Evolutionary conservation across 2,329 filamentous ascomycete species (phyloP).

Genomic region (Geosmithia putterillii): DNA sequence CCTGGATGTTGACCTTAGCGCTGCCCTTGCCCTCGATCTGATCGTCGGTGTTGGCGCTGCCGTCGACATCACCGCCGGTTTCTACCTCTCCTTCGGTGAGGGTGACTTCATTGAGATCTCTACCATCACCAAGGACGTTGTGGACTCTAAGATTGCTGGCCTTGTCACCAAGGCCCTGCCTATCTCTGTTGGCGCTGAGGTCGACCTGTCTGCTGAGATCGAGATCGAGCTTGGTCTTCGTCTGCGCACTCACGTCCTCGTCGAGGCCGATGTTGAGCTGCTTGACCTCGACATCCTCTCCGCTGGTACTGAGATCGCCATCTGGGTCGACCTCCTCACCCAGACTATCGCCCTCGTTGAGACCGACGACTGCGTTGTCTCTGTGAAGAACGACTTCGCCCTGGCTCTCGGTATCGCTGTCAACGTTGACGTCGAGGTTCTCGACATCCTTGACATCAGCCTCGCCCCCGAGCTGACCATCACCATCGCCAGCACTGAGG

Average conservation of each 20-base stretch:
- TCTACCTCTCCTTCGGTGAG: conserved; percentile 36
- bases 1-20: conserved; percentile 28
- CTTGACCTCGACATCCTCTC: conserved; percentile 16
- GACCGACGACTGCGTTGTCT: conserved; percentile 21
- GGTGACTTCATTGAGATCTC: conserved; percentile 25
- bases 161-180: conserved; percentile 13
- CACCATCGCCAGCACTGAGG: conserved; percentile 14
- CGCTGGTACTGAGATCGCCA: conserved; percentile 28
- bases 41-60: conserved; percentile 33
- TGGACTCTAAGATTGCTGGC: conserved; percentile 27
- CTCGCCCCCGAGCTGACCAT: conserved; percentile 27
- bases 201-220: conserved; percentile 26
- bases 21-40: conserved; percentile 37
- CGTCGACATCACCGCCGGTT: conserved; percentile 33
- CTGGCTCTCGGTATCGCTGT: conserved; percentile 12
- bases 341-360: conserved; percentile 30
- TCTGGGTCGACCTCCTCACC: conserved; percentile 42
- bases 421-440: conserved; percentile 10
- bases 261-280: conserved; percentile 17
- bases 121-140: conserved; percentile 23
- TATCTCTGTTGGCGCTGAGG: conserved; percentile 10
- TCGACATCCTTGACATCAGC: conserved; percentile 20
- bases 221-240: conserved; percentile 36
- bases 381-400: conserved; percentile 8
- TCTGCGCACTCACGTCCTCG: conserved; percentile 32